These are phyloP conservation scores for Alternaria rosae DNA, from an alignment of 2,329 filamentous ascomycete species.

Conservation along the genomic window DNA sequence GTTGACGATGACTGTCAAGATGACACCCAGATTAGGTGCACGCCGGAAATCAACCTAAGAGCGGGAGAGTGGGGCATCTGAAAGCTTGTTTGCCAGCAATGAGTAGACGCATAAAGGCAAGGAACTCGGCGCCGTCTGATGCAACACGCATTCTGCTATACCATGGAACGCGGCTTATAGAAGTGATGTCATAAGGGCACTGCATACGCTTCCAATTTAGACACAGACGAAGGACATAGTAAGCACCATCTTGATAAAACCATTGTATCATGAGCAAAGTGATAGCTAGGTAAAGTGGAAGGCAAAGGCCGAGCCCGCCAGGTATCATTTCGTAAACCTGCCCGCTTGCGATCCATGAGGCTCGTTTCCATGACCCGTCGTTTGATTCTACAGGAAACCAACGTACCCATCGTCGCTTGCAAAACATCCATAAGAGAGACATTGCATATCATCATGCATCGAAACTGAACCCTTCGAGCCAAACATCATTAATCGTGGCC, in stretches of 20 bases:
- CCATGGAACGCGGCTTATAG: background rate
- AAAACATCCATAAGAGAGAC: slow-evolving; percentile 24
- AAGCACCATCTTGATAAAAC: slow-evolving; percentile 1
- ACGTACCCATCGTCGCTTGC: slow-evolving; percentile 21
- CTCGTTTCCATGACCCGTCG: slow-evolving; percentile 31
- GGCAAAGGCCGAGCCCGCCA: slow-evolving; percentile 44
- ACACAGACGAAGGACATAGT: background rate
- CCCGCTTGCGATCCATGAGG: slow-evolving; percentile 27
- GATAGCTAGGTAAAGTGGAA: slow-evolving; percentile 27
- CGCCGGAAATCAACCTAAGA: background rate
- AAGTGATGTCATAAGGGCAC: slow-evolving; percentile 4
- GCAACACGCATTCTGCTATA: background rate
- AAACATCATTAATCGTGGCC: slow-evolving; percentile 1
- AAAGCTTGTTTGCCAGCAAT: slow-evolving; percentile 7
- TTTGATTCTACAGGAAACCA: slow-evolving; percentile 29
- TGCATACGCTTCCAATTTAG: background rate
- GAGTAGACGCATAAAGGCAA: background rate
- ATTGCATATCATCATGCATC: slow-evolving; percentile 15
- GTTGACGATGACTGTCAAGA: background rate
- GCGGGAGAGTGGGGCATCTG: slow-evolving; percentile 1
- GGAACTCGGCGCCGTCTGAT: background rate
- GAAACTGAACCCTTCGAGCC: background rate
- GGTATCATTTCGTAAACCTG: slow-evolving; percentile 49
- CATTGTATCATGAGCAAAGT: slow-evolving; percentile 15
- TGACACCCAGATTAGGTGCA: background rate